phyloP scores from a whole-genome alignment of 2,329 filamentous ascomycete species.

The Pestalotiopsis sp. region DNA sequence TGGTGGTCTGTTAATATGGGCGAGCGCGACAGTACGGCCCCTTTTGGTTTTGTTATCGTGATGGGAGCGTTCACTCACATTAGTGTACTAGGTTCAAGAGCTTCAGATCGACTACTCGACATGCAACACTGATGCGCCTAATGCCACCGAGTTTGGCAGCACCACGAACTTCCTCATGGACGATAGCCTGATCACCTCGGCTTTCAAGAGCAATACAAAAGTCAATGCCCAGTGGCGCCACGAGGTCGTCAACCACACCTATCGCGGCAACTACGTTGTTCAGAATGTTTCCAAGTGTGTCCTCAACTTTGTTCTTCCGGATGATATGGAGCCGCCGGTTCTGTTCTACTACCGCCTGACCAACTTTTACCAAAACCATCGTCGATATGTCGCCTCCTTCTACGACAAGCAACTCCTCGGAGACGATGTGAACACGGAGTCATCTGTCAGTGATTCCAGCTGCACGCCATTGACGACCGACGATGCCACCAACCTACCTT shows the following conservation, averaged over 20 bases:
- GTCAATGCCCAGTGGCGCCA: conserved; percentile 40
- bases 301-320: conserved; percentile 78
- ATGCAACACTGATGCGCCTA: conserved; percentile 64
- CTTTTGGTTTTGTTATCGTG: neutral
- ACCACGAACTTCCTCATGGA: conserved; percentile 50
- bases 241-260: conserved; percentile 38
- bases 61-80: conserved; percentile 17
- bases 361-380: conserved; percentile 99
- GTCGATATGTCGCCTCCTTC: conserved; percentile 91
- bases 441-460: conserved; percentile 66
- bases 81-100: conserved; percentile 74
- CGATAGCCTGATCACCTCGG: conserved; percentile 58
- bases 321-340: conserved; percentile 78
- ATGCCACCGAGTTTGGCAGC: neutral
- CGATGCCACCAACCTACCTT: conserved; percentile 59
- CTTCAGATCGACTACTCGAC: conserved; percentile 87
- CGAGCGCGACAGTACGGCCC: conserved; percentile 71
- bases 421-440: conserved; percentile 55
- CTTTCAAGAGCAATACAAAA: conserved; percentile 64
- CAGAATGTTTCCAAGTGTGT: conserved; percentile 57
- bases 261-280: conserved; percentile 32
- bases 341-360: conserved; percentile 94
- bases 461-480: conserved; percentile 70
- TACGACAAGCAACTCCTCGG: conserved; percentile 82
- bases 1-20: conserved; percentile 83